phyloP scores from a whole-genome alignment of 2,329 filamentous ascomycete genomes.

The Cladosporium sp. region DNA sequence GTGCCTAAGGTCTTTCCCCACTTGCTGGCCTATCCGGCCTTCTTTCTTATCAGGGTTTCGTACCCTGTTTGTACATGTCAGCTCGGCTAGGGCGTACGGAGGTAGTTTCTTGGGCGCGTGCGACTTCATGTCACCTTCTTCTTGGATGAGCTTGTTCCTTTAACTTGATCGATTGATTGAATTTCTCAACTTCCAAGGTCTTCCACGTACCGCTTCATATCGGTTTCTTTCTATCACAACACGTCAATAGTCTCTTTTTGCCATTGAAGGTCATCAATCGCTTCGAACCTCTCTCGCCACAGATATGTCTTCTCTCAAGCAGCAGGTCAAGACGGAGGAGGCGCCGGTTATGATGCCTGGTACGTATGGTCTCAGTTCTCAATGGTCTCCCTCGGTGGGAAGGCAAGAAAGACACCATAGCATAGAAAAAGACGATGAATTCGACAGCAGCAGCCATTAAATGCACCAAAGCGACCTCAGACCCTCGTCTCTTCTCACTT shows the following conservation, averaged over 20 bases:
- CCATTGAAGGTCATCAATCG: background rate
- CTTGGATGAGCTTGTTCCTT: too few relatives aligned
- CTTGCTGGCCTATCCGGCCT: slow-evolving; percentile 1
- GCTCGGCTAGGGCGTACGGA: background rate
- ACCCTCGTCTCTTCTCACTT: background rate
- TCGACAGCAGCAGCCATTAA: too few relatives aligned
- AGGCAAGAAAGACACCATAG: background rate
- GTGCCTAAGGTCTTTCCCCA: background rate
- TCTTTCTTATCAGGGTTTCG: background rate
- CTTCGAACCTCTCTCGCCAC: background rate
- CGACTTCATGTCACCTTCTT: background rate
- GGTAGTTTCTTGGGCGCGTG: background rate
- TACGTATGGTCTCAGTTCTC: background rate
- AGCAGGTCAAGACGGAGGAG: slow-evolving; percentile 4
- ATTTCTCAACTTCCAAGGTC: too few relatives aligned
- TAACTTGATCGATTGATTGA: too few relatives aligned
- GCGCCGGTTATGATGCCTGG: slow-evolving; percentile 14
- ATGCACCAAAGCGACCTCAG: too few relatives aligned
- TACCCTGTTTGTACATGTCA: background rate
- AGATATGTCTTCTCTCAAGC: slow-evolving; percentile 11
- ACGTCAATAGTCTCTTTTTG: background rate
- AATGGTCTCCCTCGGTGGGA: too few relatives aligned
- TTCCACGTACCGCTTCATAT: too few relatives aligned
- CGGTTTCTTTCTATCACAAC: too few relatives aligned
- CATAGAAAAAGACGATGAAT: background rate